Evolutionary conservation across 768 basidiomycete genomes (phyloP).

Genomic region (Calocybe indica): DNA sequence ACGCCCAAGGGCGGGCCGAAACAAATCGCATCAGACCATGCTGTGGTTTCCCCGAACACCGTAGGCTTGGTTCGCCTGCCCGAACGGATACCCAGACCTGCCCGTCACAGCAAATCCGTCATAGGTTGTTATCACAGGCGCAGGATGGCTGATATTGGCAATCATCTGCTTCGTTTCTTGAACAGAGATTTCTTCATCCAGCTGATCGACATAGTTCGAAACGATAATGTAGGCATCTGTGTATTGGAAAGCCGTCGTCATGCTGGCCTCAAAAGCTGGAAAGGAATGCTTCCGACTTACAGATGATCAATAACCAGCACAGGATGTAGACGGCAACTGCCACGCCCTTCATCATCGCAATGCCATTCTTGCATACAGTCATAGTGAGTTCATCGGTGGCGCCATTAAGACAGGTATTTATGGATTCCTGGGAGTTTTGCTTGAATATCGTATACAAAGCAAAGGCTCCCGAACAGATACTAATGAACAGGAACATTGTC

Average conservation of each 20-base stretch:
- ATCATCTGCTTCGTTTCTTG: constrained; percentile 18
- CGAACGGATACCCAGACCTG: constrained; percentile 10
- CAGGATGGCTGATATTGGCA: constrained; percentile 16
- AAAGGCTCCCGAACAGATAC: constrained; percentile 42
- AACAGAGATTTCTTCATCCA: constrained; percentile 40
- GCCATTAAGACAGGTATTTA: constrained; percentile 33
- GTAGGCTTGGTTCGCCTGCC: constrained; percentile 10
- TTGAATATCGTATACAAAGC: constrained; percentile 44
- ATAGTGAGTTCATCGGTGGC: constrained; percentile 19
- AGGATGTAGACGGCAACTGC: constrained; percentile 39
- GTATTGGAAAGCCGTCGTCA: constrained; percentile 4
- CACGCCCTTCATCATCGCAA: constrained; percentile 36
- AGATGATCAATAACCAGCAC: constrained; percentile 49
- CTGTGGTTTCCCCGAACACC: constrained; percentile 11
- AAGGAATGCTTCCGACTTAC: constrained; percentile 26
- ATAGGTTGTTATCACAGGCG: constrained; percentile 16
- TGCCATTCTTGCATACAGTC: constrained; percentile 35
- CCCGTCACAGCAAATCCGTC: constrained; percentile 5
- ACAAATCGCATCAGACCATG: constrained; percentile 8
- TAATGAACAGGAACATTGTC: constrained; percentile 38
- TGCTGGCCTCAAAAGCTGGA: background rate
- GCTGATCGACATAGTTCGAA: constrained; percentile 45
- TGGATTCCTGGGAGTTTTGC: constrained; percentile 26
- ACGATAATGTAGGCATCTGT: constrained; percentile 49
- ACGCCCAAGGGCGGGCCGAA: too few species aligned